Base-by-base conservation (phyloP, 2,329 filamentous ascomycete genomes). In the Bipolaris sorokiniana region DNA sequence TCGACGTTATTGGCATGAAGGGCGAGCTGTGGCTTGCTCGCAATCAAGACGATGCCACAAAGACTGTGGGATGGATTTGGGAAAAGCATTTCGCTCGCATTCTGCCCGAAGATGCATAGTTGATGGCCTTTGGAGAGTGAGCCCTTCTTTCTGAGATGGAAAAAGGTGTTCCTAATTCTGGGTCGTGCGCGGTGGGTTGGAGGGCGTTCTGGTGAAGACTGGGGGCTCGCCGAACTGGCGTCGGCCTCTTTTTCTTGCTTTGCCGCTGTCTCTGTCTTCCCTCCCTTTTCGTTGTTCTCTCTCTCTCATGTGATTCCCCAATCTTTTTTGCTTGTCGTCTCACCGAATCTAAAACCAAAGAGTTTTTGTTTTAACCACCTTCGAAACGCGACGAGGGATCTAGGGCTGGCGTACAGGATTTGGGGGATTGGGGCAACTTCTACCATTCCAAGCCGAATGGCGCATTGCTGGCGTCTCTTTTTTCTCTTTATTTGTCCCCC, bases 11-110 rank as follows among this genome's bases (percentile, higher is more conserved):
- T 72, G 95, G 90, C 28, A 93, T 97, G 77, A 97, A 97, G 76
- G 95, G 95, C 62, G 95, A 99, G 80, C 84, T 98, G 47, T 99
- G 95, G 95, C 86, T 99, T 55, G 95, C 95, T 51, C 92, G 92
- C 77, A 99, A 99, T 74, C 95, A 99, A 78, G 95, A 99, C 72
- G 95, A 99, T 76, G 81, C 87, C 1, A 83, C 81, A 10, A 85
- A 90, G 63, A 84, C 88, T 63, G 88, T 98, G 33, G 95, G 95
- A 49, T 99, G 95, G 95, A 97, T 99, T 70, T 99, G 95, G 95
- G 96, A 93, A 70, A 97, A 97, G 77, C 95, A 99, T 79, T 99
- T 99, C 82, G 76, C 76, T 20, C 65, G 75, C 18, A 77, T 77
- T 26, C 51, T 77, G 36, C 73, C 75, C 5, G 76, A 77, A 53